These are phyloP conservation scores for Leccinum pseudoinsigne DNA, from an alignment of 1,284 basidiomycete species.

Conservation along the genomic window DNA sequence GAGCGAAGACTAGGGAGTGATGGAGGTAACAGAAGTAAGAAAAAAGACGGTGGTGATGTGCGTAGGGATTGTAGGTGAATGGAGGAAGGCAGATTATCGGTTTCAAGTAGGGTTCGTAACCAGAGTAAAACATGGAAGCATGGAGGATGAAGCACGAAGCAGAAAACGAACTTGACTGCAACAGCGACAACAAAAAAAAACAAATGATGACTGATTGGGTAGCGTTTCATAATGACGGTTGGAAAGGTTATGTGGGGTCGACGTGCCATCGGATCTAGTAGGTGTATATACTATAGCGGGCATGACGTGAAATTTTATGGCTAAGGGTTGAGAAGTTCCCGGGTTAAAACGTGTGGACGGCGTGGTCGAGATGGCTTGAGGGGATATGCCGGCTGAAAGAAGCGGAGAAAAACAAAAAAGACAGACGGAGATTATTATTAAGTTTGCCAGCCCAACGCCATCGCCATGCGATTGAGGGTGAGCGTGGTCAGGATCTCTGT, in stretches of 20 bases:
- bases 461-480: conserved; percentile 64
- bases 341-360: background rate
- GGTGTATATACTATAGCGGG: conserved; percentile 1
- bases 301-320: conserved; percentile 1
- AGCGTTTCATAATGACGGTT: conserved; percentile 23
- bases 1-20: conserved; percentile 19
- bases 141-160: conserved; percentile 1
- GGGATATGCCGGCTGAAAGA: conserved; percentile 3
- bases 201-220: conserved; percentile 2
- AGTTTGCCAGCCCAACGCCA: conserved; percentile 50
- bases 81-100: background rate
- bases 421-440: conserved; percentile 3
- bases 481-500: conserved; percentile 76
- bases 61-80: background rate
- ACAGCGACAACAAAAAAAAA: background rate
- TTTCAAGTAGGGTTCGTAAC: background rate
- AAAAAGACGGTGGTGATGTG: conserved; percentile 1
- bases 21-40: background rate
- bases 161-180: background rate
- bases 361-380: conserved; percentile 3
- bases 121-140: conserved; percentile 18
- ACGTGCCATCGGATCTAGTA: conserved; percentile 13
- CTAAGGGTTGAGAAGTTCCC: background rate
- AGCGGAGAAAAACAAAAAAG: conserved; percentile 3
- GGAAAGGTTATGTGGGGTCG: conserved; percentile 1